These are phyloP conservation scores for Seminavis robusta DNA, from an alignment of 108 stramenopile genomes.

Conservation along the genomic window DNA sequence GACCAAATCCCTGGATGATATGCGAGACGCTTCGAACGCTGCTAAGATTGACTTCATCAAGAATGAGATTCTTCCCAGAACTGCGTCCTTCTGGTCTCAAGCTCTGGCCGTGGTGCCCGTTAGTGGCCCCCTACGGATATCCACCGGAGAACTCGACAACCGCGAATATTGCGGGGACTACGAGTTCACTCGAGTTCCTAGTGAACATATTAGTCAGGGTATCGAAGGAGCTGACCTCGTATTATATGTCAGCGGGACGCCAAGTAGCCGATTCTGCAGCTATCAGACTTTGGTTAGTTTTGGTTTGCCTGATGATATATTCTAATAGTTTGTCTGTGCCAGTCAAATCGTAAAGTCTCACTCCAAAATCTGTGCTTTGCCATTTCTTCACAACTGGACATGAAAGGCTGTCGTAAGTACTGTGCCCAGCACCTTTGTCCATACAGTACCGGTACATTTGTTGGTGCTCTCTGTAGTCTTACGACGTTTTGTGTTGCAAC, in stretches of 20 bases:
- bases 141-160: constrained; percentile 54
- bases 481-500: no score
- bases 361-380: no score
- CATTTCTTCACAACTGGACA: no score
- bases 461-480: no score
- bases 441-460: no score
- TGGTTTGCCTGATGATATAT: constrained; percentile 55
- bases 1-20: constrained; percentile 57
- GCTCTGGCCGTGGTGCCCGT: constrained; percentile 76
- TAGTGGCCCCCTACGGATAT: constrained; percentile 51
- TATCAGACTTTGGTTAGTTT: constrained; percentile 68
- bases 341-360: no score
- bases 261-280: constrained; percentile 66
- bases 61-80: constrained; percentile 59
- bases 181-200: constrained; percentile 69
- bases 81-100: constrained; percentile 64
- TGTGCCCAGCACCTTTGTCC: no score
- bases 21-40: constrained; percentile 33
- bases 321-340: no score
- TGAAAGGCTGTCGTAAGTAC: no score
- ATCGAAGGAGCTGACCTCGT: constrained; percentile 63
- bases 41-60: constrained; percentile 76
- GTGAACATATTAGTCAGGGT: constrained; percentile 60
- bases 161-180: constrained; percentile 77
- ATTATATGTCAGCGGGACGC: constrained; percentile 71